phyloP scores from a whole-genome alignment of 2,329 filamentous ascomycete genomes.

The Aspergillus tanneri region DNA sequence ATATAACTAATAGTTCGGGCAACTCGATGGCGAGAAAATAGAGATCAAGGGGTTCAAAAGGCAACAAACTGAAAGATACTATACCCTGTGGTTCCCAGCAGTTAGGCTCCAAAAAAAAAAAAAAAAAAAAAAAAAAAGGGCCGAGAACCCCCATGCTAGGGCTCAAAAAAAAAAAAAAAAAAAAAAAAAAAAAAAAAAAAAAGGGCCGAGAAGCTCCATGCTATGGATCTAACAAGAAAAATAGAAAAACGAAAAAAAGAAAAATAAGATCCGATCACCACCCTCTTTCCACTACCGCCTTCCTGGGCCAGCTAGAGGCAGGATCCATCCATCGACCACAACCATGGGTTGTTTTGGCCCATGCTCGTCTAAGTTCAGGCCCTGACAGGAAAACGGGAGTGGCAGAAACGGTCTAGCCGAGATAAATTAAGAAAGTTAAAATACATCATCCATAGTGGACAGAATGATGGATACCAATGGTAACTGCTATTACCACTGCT shows the following conservation, averaged over 20 bases:
- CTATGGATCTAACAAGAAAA: conserved; percentile 8
- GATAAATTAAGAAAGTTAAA: neutral
- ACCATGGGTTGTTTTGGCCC: conserved; percentile 18
- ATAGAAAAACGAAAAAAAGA: neutral
- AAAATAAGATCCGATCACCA: conserved; percentile 12
- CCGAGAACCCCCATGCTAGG: conserved; percentile 6
- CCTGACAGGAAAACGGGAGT: conserved; percentile 29
- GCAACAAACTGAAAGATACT: too few species aligned
- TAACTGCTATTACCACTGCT: neutral
- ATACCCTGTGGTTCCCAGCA: neutral
- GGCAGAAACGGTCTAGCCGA: conserved; percentile 25
- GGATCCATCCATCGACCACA: conserved; percentile 18
- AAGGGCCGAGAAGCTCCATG: conserved; percentile 5
- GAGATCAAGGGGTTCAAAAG: neutral
- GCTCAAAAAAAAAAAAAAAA: neutral
- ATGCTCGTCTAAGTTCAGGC: conserved; percentile 25
- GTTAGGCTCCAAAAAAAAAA: conserved; percentile 6
- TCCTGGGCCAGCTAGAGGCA: conserved; percentile 1
- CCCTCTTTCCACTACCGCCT: conserved; percentile 4
- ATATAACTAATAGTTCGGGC: neutral
- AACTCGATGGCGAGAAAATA: neutral
- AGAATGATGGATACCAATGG: neutral
- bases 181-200: neutral
- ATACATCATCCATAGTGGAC: neutral
- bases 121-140: neutral